A percentile compares a stretch with the other conserved stretches of the same genome.
phyloP scores from a whole-genome alignment of 305 asterid species.

The Solanum hybrid region DNA sequence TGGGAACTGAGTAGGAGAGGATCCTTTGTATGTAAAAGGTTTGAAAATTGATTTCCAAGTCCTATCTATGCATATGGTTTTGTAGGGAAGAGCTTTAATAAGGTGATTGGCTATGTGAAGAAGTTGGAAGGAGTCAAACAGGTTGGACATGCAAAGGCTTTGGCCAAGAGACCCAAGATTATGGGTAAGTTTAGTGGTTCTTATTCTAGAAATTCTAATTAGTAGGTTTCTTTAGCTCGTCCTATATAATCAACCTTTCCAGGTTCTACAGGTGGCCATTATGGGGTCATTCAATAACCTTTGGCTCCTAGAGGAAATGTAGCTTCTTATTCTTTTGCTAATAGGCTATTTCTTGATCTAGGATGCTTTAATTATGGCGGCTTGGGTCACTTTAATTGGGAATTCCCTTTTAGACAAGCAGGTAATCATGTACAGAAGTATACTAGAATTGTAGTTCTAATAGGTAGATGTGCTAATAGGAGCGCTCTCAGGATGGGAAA shows the following conservation, averaged over 20 bases:
- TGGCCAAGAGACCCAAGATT: not conserved
- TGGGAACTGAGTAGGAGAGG: not conserved
- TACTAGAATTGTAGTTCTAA: not conserved
- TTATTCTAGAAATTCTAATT: not conserved
- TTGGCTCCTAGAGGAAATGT: not conserved
- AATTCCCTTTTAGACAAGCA: not conserved
- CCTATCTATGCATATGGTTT: not conserved
- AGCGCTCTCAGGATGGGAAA: not conserved
- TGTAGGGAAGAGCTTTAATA: not conserved
- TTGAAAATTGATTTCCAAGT: not conserved
- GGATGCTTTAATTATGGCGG: not conserved
- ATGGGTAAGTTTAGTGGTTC: not conserved
- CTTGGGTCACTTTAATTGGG: not conserved
- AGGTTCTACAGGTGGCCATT: not conserved
- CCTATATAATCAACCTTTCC: not conserved
- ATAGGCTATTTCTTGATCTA: not conserved
- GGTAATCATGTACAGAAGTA: not conserved
- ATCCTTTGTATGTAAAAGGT: not conserved
- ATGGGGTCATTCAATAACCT: not conserved
- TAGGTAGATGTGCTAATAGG: not conserved
- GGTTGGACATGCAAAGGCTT: not conserved
- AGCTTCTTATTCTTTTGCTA: not conserved
- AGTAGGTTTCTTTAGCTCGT: not conserved
- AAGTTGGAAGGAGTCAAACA: not conserved
- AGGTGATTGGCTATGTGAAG: not conserved